A percentile compares a stretch with the other conserved stretches of the same genome.
These are phyloP conservation scores for Cordia subcordata DNA, from an alignment of 257 asterid species.

Conservation along the genomic window DNA sequence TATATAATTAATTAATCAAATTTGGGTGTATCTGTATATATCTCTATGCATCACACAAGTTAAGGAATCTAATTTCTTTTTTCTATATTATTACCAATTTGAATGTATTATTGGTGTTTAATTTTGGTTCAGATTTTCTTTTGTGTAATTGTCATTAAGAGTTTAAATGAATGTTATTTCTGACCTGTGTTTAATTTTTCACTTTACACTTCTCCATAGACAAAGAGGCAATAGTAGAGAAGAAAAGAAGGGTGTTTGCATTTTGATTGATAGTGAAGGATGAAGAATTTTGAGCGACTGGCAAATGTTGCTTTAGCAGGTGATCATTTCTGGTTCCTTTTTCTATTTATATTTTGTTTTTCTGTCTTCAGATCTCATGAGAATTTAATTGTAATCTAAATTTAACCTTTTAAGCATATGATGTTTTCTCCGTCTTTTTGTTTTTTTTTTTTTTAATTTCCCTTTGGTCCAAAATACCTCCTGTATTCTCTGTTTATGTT, in stretches of 20 bases:
- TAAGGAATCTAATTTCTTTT: no score
- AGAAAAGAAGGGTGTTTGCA: not conserved
- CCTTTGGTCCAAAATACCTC: no score
- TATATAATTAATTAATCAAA: no score
- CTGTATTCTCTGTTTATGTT: no score
- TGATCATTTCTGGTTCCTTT: not conserved
- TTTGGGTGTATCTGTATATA: no score
- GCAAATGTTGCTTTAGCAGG: conserved; percentile 45
- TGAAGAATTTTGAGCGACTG: conserved; percentile 38
- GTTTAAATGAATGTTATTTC: not conserved
- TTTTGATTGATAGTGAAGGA: conserved; percentile 1
- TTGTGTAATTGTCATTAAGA: no score
- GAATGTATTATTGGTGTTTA: not conserved
- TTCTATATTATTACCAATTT: no score
- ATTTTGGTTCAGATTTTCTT: not conserved
- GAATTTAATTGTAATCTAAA: not conserved
- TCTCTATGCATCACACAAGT: no score
- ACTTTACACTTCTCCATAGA: not conserved
- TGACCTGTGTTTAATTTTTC: not conserved
- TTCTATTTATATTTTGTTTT: not conserved
- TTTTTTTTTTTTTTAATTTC: no score
- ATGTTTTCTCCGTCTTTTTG: no score
- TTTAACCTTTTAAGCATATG: not conserved
- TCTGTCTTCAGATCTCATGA: not conserved
- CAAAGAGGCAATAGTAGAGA: not conserved